Percentiles rank a stretch among this genome's conserved stretches.
Conservation (phyloP, 2,329 filamentous ascomycete genomes). For the Botrytis elliptica region DNA sequence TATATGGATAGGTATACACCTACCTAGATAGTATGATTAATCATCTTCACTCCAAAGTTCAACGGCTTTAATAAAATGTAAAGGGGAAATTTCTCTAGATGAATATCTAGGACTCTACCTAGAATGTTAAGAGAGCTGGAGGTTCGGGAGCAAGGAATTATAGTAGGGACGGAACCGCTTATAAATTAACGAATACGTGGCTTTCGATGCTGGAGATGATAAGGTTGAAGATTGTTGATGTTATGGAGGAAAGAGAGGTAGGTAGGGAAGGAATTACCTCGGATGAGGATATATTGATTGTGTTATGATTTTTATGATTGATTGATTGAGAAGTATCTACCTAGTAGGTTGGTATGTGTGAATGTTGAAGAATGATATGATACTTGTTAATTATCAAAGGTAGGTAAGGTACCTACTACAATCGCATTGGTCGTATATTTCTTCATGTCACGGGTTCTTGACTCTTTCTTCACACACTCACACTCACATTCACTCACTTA, state of each 20-base stretch:
- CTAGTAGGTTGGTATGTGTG: too few relatives aligned
- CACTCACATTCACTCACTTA: too few relatives aligned
- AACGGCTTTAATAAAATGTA: neutral
- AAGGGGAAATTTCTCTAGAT: neutral
- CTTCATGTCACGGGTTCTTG: neutral
- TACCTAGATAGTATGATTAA: neutral
- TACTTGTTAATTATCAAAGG: too few relatives aligned
- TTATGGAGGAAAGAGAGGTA: neutral
- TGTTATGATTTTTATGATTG: too few relatives aligned
- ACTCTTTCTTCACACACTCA: neutral
- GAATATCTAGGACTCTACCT: too few relatives aligned
- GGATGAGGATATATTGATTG: neutral
- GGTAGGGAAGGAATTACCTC: neutral
- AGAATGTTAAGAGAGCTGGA: too few relatives aligned
- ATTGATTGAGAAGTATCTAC: too few relatives aligned
- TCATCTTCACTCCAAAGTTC: neutral
- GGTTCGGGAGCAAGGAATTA: neutral
- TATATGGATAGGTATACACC: neutral
- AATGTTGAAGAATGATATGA: too few relatives aligned
- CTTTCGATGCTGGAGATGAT: neutral
- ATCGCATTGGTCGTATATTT: too few relatives aligned
- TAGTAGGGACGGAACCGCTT: neutral
- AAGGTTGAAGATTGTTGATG: neutral
- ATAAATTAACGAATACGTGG: neutral
- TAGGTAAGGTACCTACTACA: too few relatives aligned